Evolutionary conservation across 2,329 filamentous ascomycete genomes (phyloP).

Genomic region (Thelonectria olida): DNA sequence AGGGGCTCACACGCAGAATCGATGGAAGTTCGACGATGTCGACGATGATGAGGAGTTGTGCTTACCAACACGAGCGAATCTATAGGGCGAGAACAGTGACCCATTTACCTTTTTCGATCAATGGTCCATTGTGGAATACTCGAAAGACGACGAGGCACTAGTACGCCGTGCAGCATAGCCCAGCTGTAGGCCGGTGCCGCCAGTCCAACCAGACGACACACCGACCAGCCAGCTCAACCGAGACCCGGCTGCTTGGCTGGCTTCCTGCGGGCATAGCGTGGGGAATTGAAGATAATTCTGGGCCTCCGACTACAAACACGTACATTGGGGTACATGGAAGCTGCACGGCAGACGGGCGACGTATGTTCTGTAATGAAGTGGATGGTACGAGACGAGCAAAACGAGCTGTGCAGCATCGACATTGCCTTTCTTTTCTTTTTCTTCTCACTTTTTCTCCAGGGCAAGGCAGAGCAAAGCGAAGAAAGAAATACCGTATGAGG

Average conservation of each 20-base stretch:
- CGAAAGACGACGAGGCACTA: not conserved
- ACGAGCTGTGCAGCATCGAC: not conserved
- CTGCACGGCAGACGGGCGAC: not conserved
- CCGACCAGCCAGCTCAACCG: slow-evolving; percentile 2
- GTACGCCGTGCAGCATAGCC: not conserved
- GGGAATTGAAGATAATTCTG: slow-evolving; percentile 16
- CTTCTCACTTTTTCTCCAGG: not conserved
- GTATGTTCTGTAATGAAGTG: not conserved
- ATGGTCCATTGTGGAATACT: not conserved
- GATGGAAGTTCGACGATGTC: not conserved
- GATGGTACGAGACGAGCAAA: not conserved
- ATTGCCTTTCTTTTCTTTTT: not conserved
- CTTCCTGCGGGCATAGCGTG: slow-evolving; percentile 21
- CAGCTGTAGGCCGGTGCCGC: too few relatives aligned
- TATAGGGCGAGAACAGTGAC: not conserved
- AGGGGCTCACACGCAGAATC: not conserved
- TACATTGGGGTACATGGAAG: not conserved
- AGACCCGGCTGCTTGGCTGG: slow-evolving; percentile 24
- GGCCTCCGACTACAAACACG: slow-evolving; percentile 15
- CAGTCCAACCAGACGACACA: not conserved
- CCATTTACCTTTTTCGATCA: not conserved
- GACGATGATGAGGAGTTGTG: not conserved
- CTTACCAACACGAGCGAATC: not conserved
- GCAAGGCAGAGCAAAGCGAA: not conserved
- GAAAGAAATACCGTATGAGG: not conserved